phyloP scores from a whole-genome alignment of 1,284 basidiomycete species.

The Volvariella surrecta region DNA sequence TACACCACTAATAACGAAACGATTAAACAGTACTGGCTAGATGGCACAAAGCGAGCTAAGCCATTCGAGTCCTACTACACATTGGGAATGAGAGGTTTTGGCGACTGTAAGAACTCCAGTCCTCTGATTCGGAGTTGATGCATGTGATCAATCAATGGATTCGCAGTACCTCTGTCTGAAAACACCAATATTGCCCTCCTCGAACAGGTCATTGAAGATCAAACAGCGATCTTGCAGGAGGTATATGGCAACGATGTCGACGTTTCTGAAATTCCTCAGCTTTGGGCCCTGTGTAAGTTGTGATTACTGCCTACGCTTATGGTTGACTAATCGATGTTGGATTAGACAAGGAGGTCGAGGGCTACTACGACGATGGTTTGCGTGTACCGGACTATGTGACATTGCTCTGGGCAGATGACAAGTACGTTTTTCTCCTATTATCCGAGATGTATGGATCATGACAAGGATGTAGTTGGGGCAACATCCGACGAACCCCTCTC shows the following conservation, averaged over 20 bases:
- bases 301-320: neutral
- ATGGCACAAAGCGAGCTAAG: slow-evolving; percentile 46
- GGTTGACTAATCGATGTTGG: neutral
- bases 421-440: slow-evolving; percentile 26
- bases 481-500: slow-evolving; percentile 48
- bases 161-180: slow-evolving; percentile 41
- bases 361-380: slow-evolving; percentile 57
- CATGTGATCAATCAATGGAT: too few species aligned
- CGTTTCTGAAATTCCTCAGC: slow-evolving; percentile 47
- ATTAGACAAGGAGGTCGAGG: slow-evolving; percentile 57
- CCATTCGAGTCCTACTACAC: slow-evolving; percentile 55
- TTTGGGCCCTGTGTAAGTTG: slow-evolving; percentile 53
- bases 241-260: slow-evolving; percentile 41
- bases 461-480: slow-evolving; percentile 44
- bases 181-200: slow-evolving; percentile 41
- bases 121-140: neutral
- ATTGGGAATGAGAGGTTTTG: slow-evolving; percentile 59
- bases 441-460: neutral
- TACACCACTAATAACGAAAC: slow-evolving; percentile 43
- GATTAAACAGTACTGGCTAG: slow-evolving; percentile 52
- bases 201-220: slow-evolving; percentile 49
- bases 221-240: slow-evolving; percentile 51
- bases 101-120: slow-evolving; percentile 33
- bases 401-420: slow-evolving; percentile 55
- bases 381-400: slow-evolving; percentile 46